These are phyloP conservation scores for Lathyrus oleraceus DNA, from an alignment of 306 rosid genomes.

Conservation along the genomic window DNA sequence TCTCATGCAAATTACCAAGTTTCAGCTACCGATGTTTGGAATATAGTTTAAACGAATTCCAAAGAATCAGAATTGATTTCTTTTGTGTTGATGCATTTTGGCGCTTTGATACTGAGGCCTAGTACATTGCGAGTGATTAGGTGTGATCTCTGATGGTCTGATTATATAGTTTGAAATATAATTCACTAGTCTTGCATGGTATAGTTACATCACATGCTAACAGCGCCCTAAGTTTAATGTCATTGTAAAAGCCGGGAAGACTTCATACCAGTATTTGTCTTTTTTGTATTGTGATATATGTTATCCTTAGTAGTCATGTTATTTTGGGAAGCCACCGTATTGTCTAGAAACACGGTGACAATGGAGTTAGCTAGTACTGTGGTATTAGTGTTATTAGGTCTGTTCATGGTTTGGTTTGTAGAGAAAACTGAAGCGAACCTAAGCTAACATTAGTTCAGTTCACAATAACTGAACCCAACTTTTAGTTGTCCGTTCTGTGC, in stretches of 20 bases:
- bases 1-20: not conserved
- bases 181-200: not conserved
- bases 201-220: constrained; percentile 4
- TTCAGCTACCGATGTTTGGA: not conserved
- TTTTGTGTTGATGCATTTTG: not conserved
- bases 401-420: too few relatives aligned
- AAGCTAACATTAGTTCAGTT: too few relatives aligned
- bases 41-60: not conserved
- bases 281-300: constrained; percentile 21
- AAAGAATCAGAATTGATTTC: not conserved
- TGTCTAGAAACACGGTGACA: not conserved
- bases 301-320: constrained; percentile 9
- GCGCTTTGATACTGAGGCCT: not conserved
- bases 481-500: too few relatives aligned
- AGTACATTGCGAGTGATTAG: not conserved
- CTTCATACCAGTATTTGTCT: not conserved
- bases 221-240: not conserved
- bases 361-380: not conserved
- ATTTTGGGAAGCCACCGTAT: not conserved
- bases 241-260: not conserved
- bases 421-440: too few relatives aligned
- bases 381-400: not conserved
- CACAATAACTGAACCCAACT: too few relatives aligned
- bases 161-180: not conserved
- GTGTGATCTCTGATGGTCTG: not conserved